phyloP scores from a whole-genome alignment of 345 rosid species.

The Citrus hindsii region DNA sequence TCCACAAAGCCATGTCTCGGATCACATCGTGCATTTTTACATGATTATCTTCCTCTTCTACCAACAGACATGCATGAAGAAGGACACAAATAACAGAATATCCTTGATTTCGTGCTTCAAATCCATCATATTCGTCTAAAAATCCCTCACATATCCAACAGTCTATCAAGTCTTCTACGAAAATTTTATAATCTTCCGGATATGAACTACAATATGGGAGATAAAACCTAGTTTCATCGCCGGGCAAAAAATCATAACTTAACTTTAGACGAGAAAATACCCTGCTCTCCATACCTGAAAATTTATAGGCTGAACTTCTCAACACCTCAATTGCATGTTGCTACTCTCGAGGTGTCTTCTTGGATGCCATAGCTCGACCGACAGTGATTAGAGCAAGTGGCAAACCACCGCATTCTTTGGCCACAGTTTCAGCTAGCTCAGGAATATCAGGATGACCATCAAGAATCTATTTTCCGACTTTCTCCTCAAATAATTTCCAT shows the following conservation, averaged over 20 bases:
- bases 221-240: no score
- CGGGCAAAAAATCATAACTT: background rate
- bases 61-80: conserved; percentile 18
- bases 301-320: background rate
- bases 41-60: background rate
- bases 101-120: background rate
- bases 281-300: background rate
- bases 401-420: no score
- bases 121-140: conserved; percentile 2
- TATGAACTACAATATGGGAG: no score
- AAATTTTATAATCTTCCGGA: no score
- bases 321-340: background rate
- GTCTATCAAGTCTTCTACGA: background rate
- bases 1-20: conserved; percentile 42
- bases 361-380: background rate
- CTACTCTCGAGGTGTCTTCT: background rate
- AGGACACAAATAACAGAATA: conserved; percentile 17
- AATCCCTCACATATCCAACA: conserved; percentile 30
- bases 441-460: no score
- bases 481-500: no score
- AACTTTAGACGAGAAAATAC: background rate
- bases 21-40: conserved; percentile 45
- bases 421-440: no score
- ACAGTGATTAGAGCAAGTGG: no score
- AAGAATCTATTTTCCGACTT: no score